phyloP scores from a whole-genome alignment of 2,329 filamentous ascomycete genomes.

The Fusarium chuoi region DNA sequence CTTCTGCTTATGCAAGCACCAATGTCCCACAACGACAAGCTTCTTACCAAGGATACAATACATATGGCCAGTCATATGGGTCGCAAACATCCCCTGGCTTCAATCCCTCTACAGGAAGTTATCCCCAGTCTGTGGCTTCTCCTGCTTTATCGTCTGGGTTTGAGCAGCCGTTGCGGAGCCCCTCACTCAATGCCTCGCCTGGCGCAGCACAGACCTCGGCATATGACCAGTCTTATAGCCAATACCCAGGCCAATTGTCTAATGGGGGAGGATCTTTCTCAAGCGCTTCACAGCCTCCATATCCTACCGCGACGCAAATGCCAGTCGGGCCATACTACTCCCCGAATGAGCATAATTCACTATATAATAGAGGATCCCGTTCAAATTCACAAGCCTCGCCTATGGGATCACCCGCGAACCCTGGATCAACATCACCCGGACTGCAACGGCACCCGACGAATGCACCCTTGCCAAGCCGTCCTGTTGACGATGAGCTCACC shows the following conservation, averaged over 20 bases:
- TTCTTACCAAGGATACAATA: slow-evolving; percentile 60
- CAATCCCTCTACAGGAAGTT: slow-evolving; percentile 48
- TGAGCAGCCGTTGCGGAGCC: slow-evolving; percentile 54
- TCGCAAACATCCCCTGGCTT: slow-evolving; percentile 51
- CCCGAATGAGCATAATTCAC: slow-evolving; percentile 58
- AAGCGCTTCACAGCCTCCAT: slow-evolving; percentile 57
- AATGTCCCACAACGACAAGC: slow-evolving; percentile 61
- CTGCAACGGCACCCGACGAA: slow-evolving; percentile 68
- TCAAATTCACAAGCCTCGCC: slow-evolving; percentile 63
- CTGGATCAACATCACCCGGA: slow-evolving; percentile 55
- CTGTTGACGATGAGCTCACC: slow-evolving; percentile 56
- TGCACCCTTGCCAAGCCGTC: slow-evolving; percentile 67
- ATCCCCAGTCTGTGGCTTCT: slow-evolving; percentile 43
- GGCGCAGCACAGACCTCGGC: slow-evolving; percentile 44
- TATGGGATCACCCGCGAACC: slow-evolving; percentile 55
- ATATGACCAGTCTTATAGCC: slow-evolving; percentile 53
- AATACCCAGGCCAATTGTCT: slow-evolving; percentile 51
- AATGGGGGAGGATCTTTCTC: slow-evolving; percentile 53
- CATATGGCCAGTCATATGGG: slow-evolving; percentile 56
- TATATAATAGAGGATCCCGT: slow-evolving; percentile 56
- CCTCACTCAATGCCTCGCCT: slow-evolving; percentile 44
- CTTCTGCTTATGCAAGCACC: slow-evolving; percentile 66
- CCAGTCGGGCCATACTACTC: slow-evolving; percentile 63
- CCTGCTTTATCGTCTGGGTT: slow-evolving; percentile 51
- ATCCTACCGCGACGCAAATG: slow-evolving; percentile 63